These are phyloP conservation scores for Helicocarpus griseus DNA, from an alignment of 2,329 filamentous ascomycete genomes.

Conservation along the genomic window DNA sequence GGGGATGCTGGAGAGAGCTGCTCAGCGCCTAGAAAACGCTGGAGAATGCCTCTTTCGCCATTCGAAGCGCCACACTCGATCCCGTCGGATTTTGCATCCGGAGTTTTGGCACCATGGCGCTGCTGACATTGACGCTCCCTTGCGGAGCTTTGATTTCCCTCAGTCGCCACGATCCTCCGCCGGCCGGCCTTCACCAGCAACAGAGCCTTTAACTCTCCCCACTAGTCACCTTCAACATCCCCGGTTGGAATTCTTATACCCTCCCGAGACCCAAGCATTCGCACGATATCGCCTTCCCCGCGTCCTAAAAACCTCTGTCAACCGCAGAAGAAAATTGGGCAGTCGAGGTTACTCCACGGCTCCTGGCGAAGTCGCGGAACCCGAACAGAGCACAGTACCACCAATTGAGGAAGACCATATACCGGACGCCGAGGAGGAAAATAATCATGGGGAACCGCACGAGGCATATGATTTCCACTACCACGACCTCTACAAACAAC, in stretches of 20 bases:
- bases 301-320: conserved; percentile 5
- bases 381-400: conserved; percentile 10
- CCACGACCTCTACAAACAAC: neutral
- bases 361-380: neutral
- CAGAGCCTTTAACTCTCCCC: neutral
- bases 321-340: conserved; percentile 11
- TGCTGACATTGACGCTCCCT: conserved; percentile 20
- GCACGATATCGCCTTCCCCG: conserved; percentile 7
- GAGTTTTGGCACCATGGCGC: conserved; percentile 27
- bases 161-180: conserved; percentile 11
- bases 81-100: conserved; percentile 24
- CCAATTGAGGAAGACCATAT: neutral
- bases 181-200: neutral
- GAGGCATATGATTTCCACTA: neutral
- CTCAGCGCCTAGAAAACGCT: conserved; percentile 41
- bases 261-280: conserved; percentile 18
- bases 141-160: conserved; percentile 26
- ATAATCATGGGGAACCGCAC: neutral
- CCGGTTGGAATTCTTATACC: conserved; percentile 33
- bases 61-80: conserved; percentile 29
- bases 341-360: conserved; percentile 11
- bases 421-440: neutral
- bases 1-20: conserved; percentile 45
- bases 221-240: neutral
- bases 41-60: conserved; percentile 37